Conservation (phyloP, 1,284 basidiomycete genomes). For the Ustilago loliicola region DNA sequence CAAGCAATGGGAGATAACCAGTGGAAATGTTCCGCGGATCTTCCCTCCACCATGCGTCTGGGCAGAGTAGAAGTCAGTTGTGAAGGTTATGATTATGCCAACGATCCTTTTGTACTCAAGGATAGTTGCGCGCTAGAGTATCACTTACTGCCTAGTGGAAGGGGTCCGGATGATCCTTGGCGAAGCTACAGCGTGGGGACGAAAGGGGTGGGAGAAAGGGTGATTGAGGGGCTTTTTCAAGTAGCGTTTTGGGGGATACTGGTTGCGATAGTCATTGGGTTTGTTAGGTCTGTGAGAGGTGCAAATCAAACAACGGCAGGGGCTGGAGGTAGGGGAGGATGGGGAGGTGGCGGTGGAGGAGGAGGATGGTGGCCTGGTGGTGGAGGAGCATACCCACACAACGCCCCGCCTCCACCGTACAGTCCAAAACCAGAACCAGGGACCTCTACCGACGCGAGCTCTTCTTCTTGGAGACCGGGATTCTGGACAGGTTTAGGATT, state of each 20-base stretch:
- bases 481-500: conserved; percentile 61
- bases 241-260: conserved; percentile 74
- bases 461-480: conserved; percentile 50
- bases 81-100: conserved; percentile 85
- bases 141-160: conserved; percentile 38
- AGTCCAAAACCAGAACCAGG: conserved; percentile 72
- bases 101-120: conserved; percentile 86
- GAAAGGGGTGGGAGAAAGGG: conserved; percentile 37
- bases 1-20: conserved; percentile 78
- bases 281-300: conserved; percentile 24
- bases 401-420: conserved; percentile 83
- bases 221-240: conserved; percentile 74
- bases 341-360: conserved; percentile 72
- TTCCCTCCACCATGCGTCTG: conserved; percentile 83
- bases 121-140: conserved; percentile 55
- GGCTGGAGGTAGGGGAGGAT: conserved; percentile 68
- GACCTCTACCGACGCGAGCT: conserved; percentile 4
- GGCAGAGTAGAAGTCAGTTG: conserved; percentile 86
- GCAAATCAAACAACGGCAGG: conserved; percentile 19
- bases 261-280: conserved; percentile 35
- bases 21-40: conserved; percentile 83
- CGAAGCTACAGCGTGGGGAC: background rate
- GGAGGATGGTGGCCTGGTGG: conserved; percentile 54
- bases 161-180: conserved; percentile 27
- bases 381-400: background rate